Evolutionary conservation across 441 rosid species (phyloP).

Genomic region (Gossypium schwendimanii): DNA sequence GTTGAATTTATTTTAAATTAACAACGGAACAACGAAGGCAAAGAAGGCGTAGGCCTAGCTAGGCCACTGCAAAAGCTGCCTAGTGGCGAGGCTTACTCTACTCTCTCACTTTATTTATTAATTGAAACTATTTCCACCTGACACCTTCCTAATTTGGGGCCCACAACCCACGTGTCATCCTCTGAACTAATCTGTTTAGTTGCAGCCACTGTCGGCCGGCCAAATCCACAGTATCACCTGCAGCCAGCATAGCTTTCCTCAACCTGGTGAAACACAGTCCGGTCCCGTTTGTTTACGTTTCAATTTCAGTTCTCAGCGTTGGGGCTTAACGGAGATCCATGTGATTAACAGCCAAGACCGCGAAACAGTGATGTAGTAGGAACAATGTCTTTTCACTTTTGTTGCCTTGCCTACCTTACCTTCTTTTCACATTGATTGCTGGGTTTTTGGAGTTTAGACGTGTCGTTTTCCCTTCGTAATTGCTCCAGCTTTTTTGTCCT

Average conservation of each 20-base stretch:
- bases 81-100: background rate
- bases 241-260: background rate
- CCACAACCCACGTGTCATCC: background rate
- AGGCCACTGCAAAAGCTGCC: background rate
- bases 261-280: background rate
- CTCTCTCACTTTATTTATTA: background rate
- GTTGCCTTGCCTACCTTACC: background rate
- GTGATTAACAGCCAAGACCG: background rate
- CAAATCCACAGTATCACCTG: background rate
- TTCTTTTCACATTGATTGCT: background rate
- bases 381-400: background rate
- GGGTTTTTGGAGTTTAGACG: background rate
- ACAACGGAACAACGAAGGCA: background rate
- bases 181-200: background rate
- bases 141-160: background rate
- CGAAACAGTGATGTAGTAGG: background rate
- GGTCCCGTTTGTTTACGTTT: background rate
- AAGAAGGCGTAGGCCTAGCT: background rate
- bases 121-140: background rate
- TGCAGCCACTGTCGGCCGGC: background rate
- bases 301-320: no score
- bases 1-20: no score
- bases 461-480: background rate
- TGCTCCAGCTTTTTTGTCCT: background rate
- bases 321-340: background rate